phyloP scores from a whole-genome alignment of 768 basidiomycete species.

The Inosperma sp. region DNA sequence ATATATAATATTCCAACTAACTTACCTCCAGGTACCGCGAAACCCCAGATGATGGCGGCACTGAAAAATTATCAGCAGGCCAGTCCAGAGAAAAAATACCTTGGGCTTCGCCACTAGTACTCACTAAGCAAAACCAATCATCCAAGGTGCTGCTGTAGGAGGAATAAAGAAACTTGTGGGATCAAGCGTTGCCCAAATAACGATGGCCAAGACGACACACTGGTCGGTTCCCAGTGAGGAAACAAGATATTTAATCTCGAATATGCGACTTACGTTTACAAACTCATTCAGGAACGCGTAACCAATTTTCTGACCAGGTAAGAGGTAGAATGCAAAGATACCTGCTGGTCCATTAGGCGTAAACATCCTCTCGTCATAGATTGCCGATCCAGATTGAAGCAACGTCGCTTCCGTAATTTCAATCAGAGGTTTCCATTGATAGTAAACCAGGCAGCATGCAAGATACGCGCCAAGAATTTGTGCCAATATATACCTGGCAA shows the following conservation, averaged over 20 bases:
- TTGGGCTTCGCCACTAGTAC: too few relatives aligned
- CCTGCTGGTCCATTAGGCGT: constrained; percentile 46
- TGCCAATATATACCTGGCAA: constrained; percentile 61
- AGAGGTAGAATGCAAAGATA: constrained; percentile 49
- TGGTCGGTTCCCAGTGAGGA: too few relatives aligned
- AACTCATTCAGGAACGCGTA: constrained; percentile 54
- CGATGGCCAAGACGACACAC: constrained; percentile 44
- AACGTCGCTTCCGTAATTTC: constrained; percentile 31
- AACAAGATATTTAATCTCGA: too few relatives aligned
- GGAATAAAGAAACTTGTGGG: constrained; percentile 57
- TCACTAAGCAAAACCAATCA: constrained; percentile 58
- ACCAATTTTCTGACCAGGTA: constrained; percentile 41
- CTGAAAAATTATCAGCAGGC: constrained; percentile 27
- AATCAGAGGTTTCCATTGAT: constrained; percentile 55
- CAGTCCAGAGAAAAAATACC: too few relatives aligned
- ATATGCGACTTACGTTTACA: constrained; percentile 46
- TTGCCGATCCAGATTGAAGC: constrained; percentile 19
- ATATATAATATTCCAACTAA: too few relatives aligned
- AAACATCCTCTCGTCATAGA: constrained; percentile 26
- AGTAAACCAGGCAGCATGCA: constrained; percentile 56
- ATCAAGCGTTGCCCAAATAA: constrained; percentile 51
- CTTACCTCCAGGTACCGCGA: constrained; percentile 45
- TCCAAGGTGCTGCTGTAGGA: constrained; percentile 47
- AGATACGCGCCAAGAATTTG: constrained; percentile 65
- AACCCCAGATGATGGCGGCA: constrained; percentile 58